phyloP scores from a whole-genome alignment of 2,329 filamentous ascomycete genomes.

The Exserohilum rostratum region DNA sequence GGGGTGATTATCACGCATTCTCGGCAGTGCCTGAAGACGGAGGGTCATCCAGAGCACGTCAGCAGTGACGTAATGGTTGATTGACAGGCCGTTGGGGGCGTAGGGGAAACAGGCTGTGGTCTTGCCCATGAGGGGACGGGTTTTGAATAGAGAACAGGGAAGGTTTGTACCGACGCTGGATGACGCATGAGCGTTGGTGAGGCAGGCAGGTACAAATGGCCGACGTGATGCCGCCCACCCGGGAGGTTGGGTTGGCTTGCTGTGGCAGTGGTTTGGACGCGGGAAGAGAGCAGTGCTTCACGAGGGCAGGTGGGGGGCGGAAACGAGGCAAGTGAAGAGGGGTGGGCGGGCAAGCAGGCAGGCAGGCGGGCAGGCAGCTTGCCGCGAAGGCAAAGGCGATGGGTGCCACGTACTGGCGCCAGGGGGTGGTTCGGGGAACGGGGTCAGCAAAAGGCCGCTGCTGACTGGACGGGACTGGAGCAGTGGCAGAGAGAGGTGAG shows the following conservation, averaged over 20 bases:
- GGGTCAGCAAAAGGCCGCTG: slow-evolving; percentile 4
- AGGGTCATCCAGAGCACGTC: background rate
- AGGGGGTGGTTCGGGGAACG: background rate
- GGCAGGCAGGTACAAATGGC: slow-evolving; percentile 8
- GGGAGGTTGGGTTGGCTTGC: background rate
- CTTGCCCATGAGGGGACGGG: background rate
- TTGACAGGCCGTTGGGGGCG: background rate
- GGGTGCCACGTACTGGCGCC: no score
- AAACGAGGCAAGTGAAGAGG: background rate
- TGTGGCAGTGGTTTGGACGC: background rate
- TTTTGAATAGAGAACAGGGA: background rate
- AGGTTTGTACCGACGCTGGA: background rate
- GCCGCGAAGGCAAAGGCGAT: background rate
- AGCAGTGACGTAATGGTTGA: slow-evolving; percentile 7
- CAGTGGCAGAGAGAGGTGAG: background rate
- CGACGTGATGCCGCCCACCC: slow-evolving; percentile 5
- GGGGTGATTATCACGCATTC: background rate
- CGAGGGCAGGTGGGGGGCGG: background rate
- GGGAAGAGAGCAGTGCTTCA: background rate
- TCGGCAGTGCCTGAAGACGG: background rate
- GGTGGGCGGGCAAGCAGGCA: background rate
- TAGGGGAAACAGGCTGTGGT: background rate
- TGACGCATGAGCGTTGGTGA: background rate
- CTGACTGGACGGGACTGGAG: background rate
- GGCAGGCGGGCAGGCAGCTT: background rate